A percentile compares a stretch with the other conserved stretches of the same genome.
These are phyloP conservation scores for Metschnikowia lunata DNA, from an alignment of 805 yeast genomes.

Conservation along the genomic window DNA sequence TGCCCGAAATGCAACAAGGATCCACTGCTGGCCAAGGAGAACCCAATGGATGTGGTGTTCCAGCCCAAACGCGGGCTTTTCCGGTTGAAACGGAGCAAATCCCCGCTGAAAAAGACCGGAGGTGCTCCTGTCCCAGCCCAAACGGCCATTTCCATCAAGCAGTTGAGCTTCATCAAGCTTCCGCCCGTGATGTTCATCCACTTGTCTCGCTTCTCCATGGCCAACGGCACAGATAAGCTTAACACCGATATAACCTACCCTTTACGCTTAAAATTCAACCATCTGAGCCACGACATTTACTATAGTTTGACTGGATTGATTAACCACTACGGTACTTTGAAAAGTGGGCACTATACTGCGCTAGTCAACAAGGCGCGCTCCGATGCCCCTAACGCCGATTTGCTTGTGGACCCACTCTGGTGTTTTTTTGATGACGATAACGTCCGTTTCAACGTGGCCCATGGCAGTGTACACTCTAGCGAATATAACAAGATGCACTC, in stretches of 20 bases:
- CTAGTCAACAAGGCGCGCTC: slow-evolving; percentile 46
- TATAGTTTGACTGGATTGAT: slow-evolving; percentile 61
- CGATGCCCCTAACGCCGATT: slow-evolving; percentile 14
- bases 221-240: slow-evolving; percentile 50
- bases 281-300: slow-evolving; percentile 25
- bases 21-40: slow-evolving; percentile 4
- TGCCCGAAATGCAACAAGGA: slow-evolving; percentile 63
- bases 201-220: slow-evolving; percentile 41
- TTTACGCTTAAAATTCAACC: slow-evolving; percentile 44
- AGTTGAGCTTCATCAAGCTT: slow-evolving; percentile 29
- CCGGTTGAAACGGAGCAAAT: slow-evolving; percentile 31
- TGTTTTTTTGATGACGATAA: slow-evolving; percentile 72
- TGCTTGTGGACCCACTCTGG: slow-evolving; percentile 51
- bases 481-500: slow-evolving; percentile 34
- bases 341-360: slow-evolving; percentile 75
- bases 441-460: slow-evolving; percentile 41
- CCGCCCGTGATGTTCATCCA: slow-evolving; percentile 40
- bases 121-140: slow-evolving; percentile 3
- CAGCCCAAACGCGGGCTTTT: slow-evolving; percentile 34
- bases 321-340: slow-evolving; percentile 65
- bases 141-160: slow-evolving; percentile 18
- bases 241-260: slow-evolving; percentile 54
- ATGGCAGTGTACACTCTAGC: slow-evolving; percentile 42
- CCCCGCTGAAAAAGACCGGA: slow-evolving; percentile 26
- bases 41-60: slow-evolving; percentile 29